These are phyloP conservation scores for Cystofilobasidium bisporidii DNA, from an alignment of 768 basidiomycete genomes.

Conservation along the genomic window DNA sequence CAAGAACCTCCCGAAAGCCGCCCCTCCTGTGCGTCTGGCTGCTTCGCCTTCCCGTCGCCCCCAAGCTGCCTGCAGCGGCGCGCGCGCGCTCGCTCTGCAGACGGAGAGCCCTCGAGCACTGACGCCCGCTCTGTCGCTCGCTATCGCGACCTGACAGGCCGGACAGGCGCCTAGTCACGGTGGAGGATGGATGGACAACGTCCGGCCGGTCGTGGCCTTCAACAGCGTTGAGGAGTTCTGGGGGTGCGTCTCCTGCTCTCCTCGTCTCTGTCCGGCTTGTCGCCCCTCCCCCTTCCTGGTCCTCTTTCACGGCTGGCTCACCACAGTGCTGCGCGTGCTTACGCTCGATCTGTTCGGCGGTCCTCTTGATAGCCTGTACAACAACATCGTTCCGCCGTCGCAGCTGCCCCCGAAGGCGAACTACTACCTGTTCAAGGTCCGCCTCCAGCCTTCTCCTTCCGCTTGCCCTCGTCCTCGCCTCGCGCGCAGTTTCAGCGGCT, in stretches of 20 bases:
- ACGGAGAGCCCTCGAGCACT: too few species aligned
- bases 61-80: too few species aligned
- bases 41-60: background rate
- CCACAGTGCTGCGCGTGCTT: background rate
- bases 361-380: conserved; percentile 57
- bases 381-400: conserved; percentile 94
- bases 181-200: conserved; percentile 91
- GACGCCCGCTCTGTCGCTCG: too few species aligned
- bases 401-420: conserved; percentile 91
- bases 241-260: conserved; percentile 56
- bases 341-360: background rate
- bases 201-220: conserved; percentile 89
- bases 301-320: too few species aligned
- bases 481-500: too few species aligned
- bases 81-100: too few species aligned
- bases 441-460: background rate
- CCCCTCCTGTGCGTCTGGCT: conserved; percentile 45
- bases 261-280: background rate
- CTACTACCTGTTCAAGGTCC: conserved; percentile 95
- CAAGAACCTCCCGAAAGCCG: conserved; percentile 59
- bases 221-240: conserved; percentile 98
- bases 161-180: background rate
- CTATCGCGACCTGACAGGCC: background rate
- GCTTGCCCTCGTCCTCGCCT: too few species aligned
- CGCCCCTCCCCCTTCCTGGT: background rate